Percentiles rank a stretch among this genome's conserved stretches.
Conservation (phyloP, 2,329 filamentous ascomycete genomes). For the Epichloe baconii region DNA sequence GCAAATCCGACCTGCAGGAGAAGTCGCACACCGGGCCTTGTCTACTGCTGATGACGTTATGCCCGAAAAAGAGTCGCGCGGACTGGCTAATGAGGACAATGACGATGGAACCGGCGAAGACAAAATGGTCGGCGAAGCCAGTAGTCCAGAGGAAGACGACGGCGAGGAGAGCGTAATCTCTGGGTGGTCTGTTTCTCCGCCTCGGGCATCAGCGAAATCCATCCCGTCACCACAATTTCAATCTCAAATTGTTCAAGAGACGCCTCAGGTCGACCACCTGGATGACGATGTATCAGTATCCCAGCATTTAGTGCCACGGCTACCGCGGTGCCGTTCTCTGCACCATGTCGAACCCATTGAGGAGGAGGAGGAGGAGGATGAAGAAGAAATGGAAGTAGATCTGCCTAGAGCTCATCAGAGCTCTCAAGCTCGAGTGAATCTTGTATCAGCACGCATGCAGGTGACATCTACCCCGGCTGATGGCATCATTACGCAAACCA, state of each 20-base stretch:
- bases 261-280: slow-evolving; percentile 7
- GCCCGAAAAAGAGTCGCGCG: not conserved
- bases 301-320: not conserved
- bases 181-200: slow-evolving; percentile 13
- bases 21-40: not conserved
- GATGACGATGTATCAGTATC: not conserved
- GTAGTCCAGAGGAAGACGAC: not conserved
- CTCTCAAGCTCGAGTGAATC: slow-evolving; percentile 12
- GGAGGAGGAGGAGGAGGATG: slow-evolving; percentile 6
- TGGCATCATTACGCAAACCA: not conserved
- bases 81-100: not conserved
- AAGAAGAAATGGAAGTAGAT: slow-evolving; percentile 23
- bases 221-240: not conserved
- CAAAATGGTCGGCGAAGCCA: not conserved
- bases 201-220: not conserved
- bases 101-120: not conserved
- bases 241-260: slow-evolving; percentile 14
- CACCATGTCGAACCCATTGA: not conserved
- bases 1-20: slow-evolving; percentile 1
- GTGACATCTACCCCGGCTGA: slow-evolving; percentile 7
- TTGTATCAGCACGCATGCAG: slow-evolving; percentile 10
- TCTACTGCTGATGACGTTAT: not conserved
- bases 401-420: slow-evolving; percentile 17
- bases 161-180: not conserved
- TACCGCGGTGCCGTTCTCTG: no score